Percentiles rank a stretch among this genome's conserved stretches.
These are phyloP conservation scores for Dendrobium officinale DNA, from an alignment of 106 monocot genomes.

Conservation along the genomic window DNA sequence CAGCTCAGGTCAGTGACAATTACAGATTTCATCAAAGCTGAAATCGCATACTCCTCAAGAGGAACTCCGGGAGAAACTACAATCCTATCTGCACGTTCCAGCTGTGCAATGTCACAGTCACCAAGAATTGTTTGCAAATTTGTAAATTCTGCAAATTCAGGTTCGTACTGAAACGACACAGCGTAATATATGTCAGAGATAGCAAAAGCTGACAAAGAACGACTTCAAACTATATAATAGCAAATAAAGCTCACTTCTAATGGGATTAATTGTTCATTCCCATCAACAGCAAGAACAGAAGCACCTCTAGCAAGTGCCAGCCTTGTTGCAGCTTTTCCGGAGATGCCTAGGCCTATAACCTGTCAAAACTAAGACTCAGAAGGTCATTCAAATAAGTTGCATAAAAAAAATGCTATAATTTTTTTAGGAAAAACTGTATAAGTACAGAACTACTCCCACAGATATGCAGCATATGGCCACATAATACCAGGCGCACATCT, in stretches of 20 bases:
- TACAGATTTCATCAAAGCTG: conserved; percentile 31
- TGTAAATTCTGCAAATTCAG: conserved; percentile 20
- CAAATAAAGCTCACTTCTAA: conserved; percentile 21
- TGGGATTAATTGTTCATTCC: conserved; percentile 28
- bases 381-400: background rate
- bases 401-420: background rate
- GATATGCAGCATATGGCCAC: background rate
- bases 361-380: conserved; percentile 1
- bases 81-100: conserved; percentile 27
- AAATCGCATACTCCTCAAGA: conserved; percentile 27
- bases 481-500: background rate
- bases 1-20: background rate
- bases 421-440: background rate
- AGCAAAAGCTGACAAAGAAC: background rate
- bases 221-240: background rate
- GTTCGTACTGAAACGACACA: conserved; percentile 25
- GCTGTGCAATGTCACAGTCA: conserved; percentile 19
- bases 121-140: conserved; percentile 32
- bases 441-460: background rate
- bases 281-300: conserved; percentile 41
- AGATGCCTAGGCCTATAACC: conserved; percentile 43
- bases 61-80: conserved; percentile 55
- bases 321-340: conserved; percentile 37
- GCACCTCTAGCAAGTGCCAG: conserved; percentile 49
- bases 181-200: background rate